phyloP scores from a whole-genome alignment of 371 early-diverging fungal species.

The Batkoa obscura region DNA sequence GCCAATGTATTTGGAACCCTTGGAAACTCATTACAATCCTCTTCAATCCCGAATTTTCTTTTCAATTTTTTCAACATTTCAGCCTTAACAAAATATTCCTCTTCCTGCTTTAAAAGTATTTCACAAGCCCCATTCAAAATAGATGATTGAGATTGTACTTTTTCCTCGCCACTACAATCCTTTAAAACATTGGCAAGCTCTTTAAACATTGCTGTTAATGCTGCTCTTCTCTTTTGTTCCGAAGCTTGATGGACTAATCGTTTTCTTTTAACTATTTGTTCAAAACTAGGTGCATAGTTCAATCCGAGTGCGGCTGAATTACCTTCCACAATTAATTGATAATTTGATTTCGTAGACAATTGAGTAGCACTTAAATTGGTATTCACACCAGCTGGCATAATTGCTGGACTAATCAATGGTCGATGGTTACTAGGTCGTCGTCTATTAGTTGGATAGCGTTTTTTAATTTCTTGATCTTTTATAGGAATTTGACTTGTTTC shows the following conservation, averaged over 20 bases:
- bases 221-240: constrained; percentile 3
- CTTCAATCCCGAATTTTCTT: not conserved
- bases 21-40: not conserved
- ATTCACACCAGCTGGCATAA: not conserved
- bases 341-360: not conserved
- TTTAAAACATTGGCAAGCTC: not conserved
- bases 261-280: not conserved
- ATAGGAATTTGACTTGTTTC: too few relatives aligned
- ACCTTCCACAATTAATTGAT: not conserved
- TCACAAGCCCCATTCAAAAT: not conserved
- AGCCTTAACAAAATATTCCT: not conserved
- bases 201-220: not conserved
- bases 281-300: not conserved
- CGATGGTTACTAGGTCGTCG: too few relatives aligned
- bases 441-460: not conserved
- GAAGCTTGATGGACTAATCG: not conserved
- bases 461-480: not conserved
- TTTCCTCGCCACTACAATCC: not conserved
- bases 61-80: not conserved
- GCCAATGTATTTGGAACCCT: not conserved
- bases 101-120: not conserved
- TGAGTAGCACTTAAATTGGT: not conserved
- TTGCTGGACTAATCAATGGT: not conserved
- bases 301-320: not conserved
- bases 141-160: not conserved